These are phyloP conservation scores for Cetradonia linearis DNA, from an alignment of 495 filamentous ascomycete species.

Conservation along the genomic window DNA sequence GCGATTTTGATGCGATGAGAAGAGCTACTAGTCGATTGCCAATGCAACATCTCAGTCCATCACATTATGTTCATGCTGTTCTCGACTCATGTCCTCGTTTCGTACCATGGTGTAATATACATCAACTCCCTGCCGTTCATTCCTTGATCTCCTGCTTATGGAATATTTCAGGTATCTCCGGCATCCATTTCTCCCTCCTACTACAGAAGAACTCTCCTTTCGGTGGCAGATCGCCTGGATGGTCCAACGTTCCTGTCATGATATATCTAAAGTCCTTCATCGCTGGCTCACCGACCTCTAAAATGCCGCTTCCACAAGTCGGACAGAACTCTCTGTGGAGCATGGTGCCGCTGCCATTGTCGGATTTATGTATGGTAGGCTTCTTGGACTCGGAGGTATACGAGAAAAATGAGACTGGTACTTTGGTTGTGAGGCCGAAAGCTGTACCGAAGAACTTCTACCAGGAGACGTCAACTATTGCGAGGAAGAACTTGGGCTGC, in stretches of 20 bases:
- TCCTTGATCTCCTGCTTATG: constrained; percentile 52
- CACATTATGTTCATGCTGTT: neutral
- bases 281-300: constrained; percentile 40
- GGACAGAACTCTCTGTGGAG: constrained; percentile 56
- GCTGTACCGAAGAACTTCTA: constrained; percentile 50
- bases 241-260: constrained; percentile 54
- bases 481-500: neutral
- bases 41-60: neutral
- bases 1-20: constrained; percentile 51
- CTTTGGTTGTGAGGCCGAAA: constrained; percentile 54
- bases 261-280: constrained; percentile 48
- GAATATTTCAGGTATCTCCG: constrained; percentile 41
- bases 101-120: neutral
- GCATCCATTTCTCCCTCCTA: constrained; percentile 38
- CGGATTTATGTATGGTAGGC: constrained; percentile 43
- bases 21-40: neutral
- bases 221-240: constrained; percentile 48
- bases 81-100: neutral
- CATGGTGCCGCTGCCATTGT: constrained; percentile 45
- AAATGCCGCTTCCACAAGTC: constrained; percentile 50
- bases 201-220: constrained; percentile 64
- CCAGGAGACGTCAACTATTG: neutral
- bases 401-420: constrained; percentile 38
- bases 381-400: constrained; percentile 30
- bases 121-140: constrained; percentile 21